Percentiles rank a stretch among this genome's conserved stretches.
These are phyloP conservation scores for Pseudomonodictys pantanalensis DNA, from an alignment of 495 filamentous ascomycete genomes.

Conservation along the genomic window DNA sequence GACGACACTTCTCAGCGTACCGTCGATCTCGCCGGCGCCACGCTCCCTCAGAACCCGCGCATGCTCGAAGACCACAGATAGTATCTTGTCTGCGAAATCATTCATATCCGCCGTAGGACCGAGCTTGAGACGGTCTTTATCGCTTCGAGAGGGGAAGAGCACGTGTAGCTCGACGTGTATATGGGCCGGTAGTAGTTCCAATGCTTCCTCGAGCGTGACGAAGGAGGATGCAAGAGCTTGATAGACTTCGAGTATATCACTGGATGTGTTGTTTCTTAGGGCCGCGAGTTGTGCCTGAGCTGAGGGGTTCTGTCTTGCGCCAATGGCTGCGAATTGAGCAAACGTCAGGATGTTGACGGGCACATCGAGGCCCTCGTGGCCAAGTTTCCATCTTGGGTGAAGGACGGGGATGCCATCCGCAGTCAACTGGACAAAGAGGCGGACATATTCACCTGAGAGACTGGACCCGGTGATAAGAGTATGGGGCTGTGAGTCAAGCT, in stretches of 20 bases:
- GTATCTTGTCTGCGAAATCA: constrained; percentile 74
- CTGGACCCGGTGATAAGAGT: constrained; percentile 93
- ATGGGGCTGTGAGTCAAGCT: constrained; percentile 75
- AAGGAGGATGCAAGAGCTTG: constrained; percentile 69
- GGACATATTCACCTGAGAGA: constrained; percentile 86
- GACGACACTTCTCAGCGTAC: constrained; percentile 74
- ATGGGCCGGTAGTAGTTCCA: constrained; percentile 66
- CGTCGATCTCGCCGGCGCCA: constrained; percentile 20
- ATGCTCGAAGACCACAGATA: constrained; percentile 87
- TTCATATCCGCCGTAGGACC: constrained; percentile 81
- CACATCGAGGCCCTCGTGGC: constrained; percentile 73
- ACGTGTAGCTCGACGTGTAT: constrained; percentile 86
- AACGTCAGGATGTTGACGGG: constrained; percentile 72
- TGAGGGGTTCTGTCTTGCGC: constrained; percentile 46
- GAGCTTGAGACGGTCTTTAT: constrained; percentile 65
- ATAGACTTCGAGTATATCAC: constrained; percentile 64
- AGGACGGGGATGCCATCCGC: constrained; percentile 82
- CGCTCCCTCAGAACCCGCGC: constrained; percentile 71
- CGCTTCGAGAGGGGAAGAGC: constrained; percentile 70
- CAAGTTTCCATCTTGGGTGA: constrained; percentile 76
- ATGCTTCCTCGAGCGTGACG: constrained; percentile 68
- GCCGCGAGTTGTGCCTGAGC: constrained; percentile 45
- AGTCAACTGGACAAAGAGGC: constrained; percentile 86
- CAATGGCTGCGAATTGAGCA: constrained; percentile 68
- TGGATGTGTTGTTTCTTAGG: constrained; percentile 46